Evolutionary conservation across 2,329 filamentous ascomycete species (phyloP).

Genomic region (Ceratocystis diversiconidia): DNA sequence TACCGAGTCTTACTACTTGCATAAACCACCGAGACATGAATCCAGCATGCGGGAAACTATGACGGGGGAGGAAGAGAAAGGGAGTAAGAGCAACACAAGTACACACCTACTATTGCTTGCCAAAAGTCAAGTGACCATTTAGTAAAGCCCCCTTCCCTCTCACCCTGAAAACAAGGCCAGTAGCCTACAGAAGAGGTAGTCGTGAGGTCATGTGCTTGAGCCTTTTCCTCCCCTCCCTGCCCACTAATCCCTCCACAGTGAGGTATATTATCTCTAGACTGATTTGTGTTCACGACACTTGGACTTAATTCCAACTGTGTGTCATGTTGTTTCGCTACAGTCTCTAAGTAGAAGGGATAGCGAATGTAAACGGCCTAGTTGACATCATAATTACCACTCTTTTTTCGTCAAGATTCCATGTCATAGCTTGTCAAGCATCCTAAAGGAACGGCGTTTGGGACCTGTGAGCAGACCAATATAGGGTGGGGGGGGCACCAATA

Average conservation of each 20-base stretch:
- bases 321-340: neutral
- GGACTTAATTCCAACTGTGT: neutral
- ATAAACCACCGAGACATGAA: too few relatives aligned
- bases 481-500: neutral
- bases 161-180: neutral
- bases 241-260: neutral
- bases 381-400: neutral
- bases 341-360: neutral
- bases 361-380: neutral
- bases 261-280: neutral
- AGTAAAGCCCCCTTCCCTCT: too few relatives aligned
- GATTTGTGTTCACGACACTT: neutral
- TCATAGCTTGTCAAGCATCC: neutral
- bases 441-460: neutral
- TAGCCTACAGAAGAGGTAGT: neutral
- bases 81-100: too few relatives aligned
- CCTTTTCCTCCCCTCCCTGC: neutral
- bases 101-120: too few relatives aligned
- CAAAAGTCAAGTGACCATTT: too few relatives aligned
- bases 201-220: neutral
- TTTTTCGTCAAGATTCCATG: neutral
- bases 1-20: too few relatives aligned
- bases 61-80: too few relatives aligned
- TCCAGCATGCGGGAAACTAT: too few relatives aligned
- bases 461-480: neutral